phyloP scores from a whole-genome alignment of 1,139 yeast species.

The Scheffersomyces quercinus region DNA sequence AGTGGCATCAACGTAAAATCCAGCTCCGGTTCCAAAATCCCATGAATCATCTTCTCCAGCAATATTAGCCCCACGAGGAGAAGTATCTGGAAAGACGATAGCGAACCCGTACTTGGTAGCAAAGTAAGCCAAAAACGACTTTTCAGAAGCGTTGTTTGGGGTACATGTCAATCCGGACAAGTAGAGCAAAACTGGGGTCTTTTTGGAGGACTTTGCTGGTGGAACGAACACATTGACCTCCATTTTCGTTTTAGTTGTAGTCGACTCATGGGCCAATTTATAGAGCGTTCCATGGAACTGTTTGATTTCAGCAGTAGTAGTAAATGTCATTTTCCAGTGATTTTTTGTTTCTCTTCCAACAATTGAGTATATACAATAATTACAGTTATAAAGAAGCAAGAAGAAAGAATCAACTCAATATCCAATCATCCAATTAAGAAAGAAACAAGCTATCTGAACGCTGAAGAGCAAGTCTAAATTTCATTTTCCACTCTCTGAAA shows the following conservation, averaged over 20 bases:
- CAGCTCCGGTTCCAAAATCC: slow-evolving; percentile 96
- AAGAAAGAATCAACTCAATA: too few species aligned
- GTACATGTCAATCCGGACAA: slow-evolving; percentile 92
- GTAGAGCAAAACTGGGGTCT: slow-evolving; percentile 73
- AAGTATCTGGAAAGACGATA: slow-evolving; percentile 91
- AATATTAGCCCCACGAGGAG: slow-evolving; percentile 89
- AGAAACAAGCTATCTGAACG: too few species aligned
- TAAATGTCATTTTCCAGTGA: slow-evolving; percentile 45
- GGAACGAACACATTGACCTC: slow-evolving; percentile 84
- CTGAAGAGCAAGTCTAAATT: too few species aligned
- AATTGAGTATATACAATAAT: too few species aligned
- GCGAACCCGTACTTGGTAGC: slow-evolving; percentile 86
- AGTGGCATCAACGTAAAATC: slow-evolving; percentile 87
- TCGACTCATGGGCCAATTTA: slow-evolving; percentile 75
- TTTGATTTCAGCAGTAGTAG: slow-evolving; percentile 55
- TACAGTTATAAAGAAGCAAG: too few species aligned
- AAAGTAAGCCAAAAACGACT: slow-evolving; percentile 82
- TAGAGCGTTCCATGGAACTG: slow-evolving; percentile 76
- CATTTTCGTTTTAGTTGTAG: slow-evolving; percentile 69
- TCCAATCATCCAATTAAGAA: too few species aligned
- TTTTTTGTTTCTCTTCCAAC: too few species aligned
- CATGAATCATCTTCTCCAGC: slow-evolving; percentile 81
- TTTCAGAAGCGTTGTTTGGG: slow-evolving; percentile 92
- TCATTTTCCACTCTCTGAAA: too few species aligned
- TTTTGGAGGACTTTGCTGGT: slow-evolving; percentile 30